Percentiles rank a stretch among this genome's conserved stretches.
Evolutionary conservation across 139 green algal genomes (phyloP).

Genomic region (Eudorina sp.): DNA sequence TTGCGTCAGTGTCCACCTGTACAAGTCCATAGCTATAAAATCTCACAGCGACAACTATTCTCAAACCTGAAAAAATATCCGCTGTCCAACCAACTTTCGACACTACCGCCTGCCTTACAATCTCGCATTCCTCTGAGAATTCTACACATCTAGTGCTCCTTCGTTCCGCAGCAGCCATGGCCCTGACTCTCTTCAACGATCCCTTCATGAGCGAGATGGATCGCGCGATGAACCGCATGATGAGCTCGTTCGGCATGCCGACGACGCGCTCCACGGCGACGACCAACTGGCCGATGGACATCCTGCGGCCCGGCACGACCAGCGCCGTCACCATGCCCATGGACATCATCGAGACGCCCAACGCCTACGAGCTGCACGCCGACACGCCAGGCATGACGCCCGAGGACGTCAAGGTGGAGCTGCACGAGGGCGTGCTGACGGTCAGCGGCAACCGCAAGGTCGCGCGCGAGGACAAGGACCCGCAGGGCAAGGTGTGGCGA

Average conservation of each 20-base stretch:
- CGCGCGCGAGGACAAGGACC: conserved; percentile 48
- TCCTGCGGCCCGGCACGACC: neutral
- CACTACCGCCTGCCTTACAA: no score
- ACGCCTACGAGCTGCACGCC: conserved; percentile 31
- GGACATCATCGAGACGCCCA: conserved; percentile 36
- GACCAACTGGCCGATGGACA: neutral
- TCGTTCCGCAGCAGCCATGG: neutral
- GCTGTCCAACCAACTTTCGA: no score
- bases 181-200: conserved; percentile 28
- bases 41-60: no score
- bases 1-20: neutral
- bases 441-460: conserved; percentile 28
- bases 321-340: neutral
- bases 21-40: no score
- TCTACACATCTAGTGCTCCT: no score
- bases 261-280: neutral
- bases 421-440: conserved; percentile 36
- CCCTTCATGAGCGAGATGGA: conserved; percentile 35
- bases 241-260: conserved; percentile 11
- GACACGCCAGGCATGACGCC: conserved; percentile 45
- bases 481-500: conserved; percentile 47
- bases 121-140: no score
- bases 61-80: no score
- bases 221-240: conserved; percentile 16
- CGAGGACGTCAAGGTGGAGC: conserved; percentile 44